Conservation (phyloP, 495 filamentous ascomycete genomes). For the Oleoguttula mirabilis region DNA sequence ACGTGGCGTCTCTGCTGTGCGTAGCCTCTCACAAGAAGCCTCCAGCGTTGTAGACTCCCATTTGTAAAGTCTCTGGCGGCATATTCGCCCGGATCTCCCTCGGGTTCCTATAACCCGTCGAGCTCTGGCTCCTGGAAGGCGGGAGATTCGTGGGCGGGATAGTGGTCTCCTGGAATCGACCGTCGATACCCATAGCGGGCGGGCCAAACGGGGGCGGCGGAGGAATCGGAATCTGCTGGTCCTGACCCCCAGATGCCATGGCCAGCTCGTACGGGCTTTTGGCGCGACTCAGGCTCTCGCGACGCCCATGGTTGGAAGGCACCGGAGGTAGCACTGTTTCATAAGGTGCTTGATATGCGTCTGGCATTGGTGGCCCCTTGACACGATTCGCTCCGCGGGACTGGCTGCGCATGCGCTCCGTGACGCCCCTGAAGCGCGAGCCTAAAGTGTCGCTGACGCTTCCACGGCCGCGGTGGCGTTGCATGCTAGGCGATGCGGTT, state of each 20-base stretch:
- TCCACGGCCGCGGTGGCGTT: conserved; percentile 27
- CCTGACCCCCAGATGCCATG: conserved; percentile 15
- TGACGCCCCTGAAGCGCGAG: conserved; percentile 26
- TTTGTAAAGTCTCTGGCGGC: conserved; percentile 28
- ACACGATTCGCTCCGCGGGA: conserved; percentile 25
- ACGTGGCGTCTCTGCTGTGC: no score
- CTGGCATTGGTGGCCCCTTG: conserved; percentile 25
- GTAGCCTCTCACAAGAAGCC: conserved; percentile 16
- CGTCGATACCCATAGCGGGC: neutral
- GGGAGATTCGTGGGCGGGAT: conserved; percentile 12
- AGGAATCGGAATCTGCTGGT: conserved; percentile 16
- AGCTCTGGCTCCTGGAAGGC: conserved; percentile 14
- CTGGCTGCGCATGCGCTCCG: conserved; percentile 31
- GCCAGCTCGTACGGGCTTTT: conserved; percentile 22
- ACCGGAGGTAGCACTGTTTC: conserved; percentile 28
- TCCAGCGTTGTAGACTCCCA: conserved; percentile 20
- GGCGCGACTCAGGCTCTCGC: conserved; percentile 15
- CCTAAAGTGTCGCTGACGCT: conserved; percentile 31
- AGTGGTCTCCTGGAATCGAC: conserved; percentile 4
- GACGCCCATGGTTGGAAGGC: conserved; percentile 17
- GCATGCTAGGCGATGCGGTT: conserved; percentile 20
- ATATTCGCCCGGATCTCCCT: conserved; percentile 34
- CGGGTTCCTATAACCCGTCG: conserved; percentile 29
- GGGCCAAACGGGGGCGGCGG: conserved; percentile 15
- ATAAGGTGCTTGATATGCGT: conserved; percentile 19